These are phyloP conservation scores for Penicillium mononematosum DNA, from an alignment of 495 filamentous ascomycete genomes.

Conservation along the genomic window DNA sequence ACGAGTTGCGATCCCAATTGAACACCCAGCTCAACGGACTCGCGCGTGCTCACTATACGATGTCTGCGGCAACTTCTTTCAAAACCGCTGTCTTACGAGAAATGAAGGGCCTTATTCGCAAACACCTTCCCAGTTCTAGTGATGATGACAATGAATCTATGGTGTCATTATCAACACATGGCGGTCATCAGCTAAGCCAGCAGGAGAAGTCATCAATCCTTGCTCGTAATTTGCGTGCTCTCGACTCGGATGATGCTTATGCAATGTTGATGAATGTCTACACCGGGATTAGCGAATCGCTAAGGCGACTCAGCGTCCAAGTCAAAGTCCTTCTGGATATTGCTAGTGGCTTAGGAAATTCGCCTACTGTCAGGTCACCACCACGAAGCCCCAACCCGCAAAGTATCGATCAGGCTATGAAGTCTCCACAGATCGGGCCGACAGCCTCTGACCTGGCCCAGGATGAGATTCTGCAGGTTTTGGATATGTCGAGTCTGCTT, in stretches of 20 bases:
- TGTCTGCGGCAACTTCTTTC: constrained; percentile 78
- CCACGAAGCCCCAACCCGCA: constrained; percentile 46
- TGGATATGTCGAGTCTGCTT: constrained; percentile 93
- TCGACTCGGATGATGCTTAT: constrained; percentile 84
- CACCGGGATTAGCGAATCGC: constrained; percentile 78
- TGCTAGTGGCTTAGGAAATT: constrained; percentile 67
- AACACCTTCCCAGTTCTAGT: constrained; percentile 82
- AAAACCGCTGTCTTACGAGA: constrained; percentile 84
- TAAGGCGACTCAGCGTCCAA: constrained; percentile 82
- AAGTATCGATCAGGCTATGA: constrained; percentile 28
- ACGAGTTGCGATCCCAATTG: constrained; percentile 65
- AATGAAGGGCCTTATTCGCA: constrained; percentile 80
- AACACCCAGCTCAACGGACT: constrained; percentile 70
- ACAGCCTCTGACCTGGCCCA: constrained; percentile 49
- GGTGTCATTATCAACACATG: constrained; percentile 80
- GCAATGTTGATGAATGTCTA: constrained; percentile 80
- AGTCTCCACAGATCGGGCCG: constrained; percentile 15
- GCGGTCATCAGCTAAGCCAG: constrained; percentile 66
- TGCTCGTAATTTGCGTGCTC: constrained; percentile 84
- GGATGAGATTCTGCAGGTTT: constrained; percentile 76
- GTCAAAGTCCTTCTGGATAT: constrained; percentile 95
- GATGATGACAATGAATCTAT: constrained; percentile 92
- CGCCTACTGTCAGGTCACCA: constrained; percentile 44
- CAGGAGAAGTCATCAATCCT: constrained; percentile 88
- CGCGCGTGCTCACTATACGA: constrained; percentile 72